Evolutionary conservation across 2,329 filamentous ascomycete species (phyloP), one percentile per base, ranked within the genome.

Genomic region (Trichoderma guizhouense): DNA sequence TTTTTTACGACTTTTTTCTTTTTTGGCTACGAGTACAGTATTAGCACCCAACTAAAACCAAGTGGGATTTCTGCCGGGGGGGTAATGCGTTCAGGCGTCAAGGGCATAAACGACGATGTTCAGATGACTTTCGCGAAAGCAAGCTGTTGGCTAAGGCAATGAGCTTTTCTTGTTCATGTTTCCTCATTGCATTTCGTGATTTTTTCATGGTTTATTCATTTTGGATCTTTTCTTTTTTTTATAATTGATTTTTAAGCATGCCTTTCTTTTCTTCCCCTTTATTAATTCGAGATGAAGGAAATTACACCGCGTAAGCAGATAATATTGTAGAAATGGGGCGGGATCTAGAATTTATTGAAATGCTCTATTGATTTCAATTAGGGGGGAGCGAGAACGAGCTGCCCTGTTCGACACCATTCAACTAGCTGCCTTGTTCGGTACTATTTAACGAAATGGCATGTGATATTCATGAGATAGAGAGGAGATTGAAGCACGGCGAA

Each of bases 61-160:
- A 51, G 43, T 43, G 18, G 64, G 62, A 51, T 51, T 21, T 51
- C 43, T 51, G n/a, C 43, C 43, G 43, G 43, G 43, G 43, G 43
- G 43, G 39, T 21, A 5, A 21, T 64, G 62, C 43, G 57, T 69
- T 39, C 28, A 69, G 66, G 66, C 66, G 66, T 69, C 66, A 69
- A 62, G 66, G 66, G 57, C 66, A 43, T n/a, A 43, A n/a, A 69
- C 21, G 57, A 62, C 15, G 21, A 67, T 53, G 24, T 11, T 57
- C 34, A 58, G 58, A 53, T 36, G 32, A 67, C 32, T 39, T 58
- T 58, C 7, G 28, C 15, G 51, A 21, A 53, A 32, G 47, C 47
- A n/a, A 26, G n/a, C n/a, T n/a, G 43, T 51, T 51, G n/a, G n/a
- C 43, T 51, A 12, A 28, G 14, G 7, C 21, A 11, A 51, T 51